A percentile compares a stretch with the other conserved stretches of the same genome.
These are phyloP conservation scores for Corynascus novoguineensis DNA, from an alignment of 495 filamentous ascomycete species.

Conservation along the genomic window DNA sequence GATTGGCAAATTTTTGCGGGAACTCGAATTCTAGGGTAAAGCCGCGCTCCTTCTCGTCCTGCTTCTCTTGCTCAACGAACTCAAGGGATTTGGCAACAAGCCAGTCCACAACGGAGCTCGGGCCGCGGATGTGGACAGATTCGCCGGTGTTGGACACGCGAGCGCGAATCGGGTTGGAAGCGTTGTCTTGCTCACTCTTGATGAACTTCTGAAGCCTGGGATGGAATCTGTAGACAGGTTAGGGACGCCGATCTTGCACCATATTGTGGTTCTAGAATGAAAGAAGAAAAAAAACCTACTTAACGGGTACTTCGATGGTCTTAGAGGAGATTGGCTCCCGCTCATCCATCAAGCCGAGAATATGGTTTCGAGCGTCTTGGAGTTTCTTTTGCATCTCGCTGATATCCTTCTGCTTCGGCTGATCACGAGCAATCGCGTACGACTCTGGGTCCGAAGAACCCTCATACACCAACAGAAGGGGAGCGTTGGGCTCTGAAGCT, in stretches of 20 bases:
- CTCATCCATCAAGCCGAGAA: slow-evolving; percentile 62
- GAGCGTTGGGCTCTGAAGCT: slow-evolving; percentile 48
- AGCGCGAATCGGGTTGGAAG: slow-evolving; percentile 63
- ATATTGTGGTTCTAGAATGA: neutral
- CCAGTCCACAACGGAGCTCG: slow-evolving; percentile 60
- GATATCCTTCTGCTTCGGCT: slow-evolving; percentile 38
- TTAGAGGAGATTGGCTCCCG: slow-evolving; percentile 63
- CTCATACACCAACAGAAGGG: slow-evolving; percentile 84
- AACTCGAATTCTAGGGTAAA: slow-evolving; percentile 83
- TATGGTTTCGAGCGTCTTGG: slow-evolving; percentile 63
- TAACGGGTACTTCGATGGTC: slow-evolving; percentile 64
- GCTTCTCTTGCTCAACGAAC: slow-evolving; percentile 77
- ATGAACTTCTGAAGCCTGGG: slow-evolving; percentile 75
- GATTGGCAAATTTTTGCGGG: slow-evolving; percentile 87
- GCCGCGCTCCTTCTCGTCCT: slow-evolving; percentile 82
- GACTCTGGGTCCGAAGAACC: slow-evolving; percentile 51
- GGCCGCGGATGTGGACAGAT: slow-evolving; percentile 68
- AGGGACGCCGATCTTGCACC: neutral
- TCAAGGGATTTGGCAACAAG: slow-evolving; percentile 61
- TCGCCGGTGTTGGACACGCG: slow-evolving; percentile 55
- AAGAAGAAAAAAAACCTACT: slow-evolving; percentile 42
- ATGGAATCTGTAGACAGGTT: slow-evolving; percentile 41
- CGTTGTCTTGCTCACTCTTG: slow-evolving; percentile 63
- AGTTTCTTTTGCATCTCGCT: slow-evolving; percentile 53
- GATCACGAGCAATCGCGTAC: slow-evolving; percentile 60